These are phyloP conservation scores for Gaeumannomyces tritici DNA, from an alignment of 2,329 filamentous ascomycete genomes.

Conservation along the genomic window DNA sequence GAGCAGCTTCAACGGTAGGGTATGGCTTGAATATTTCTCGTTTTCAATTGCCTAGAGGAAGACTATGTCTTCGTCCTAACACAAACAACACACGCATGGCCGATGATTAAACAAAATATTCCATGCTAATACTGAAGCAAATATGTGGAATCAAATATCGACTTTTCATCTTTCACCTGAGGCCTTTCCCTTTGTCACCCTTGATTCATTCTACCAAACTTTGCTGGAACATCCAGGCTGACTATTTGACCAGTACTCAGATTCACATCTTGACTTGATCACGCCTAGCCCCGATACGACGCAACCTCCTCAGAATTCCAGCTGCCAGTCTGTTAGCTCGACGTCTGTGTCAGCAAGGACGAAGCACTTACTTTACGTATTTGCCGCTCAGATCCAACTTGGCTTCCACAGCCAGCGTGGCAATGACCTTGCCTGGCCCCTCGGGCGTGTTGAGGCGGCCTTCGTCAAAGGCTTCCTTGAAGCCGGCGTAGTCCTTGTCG, in stretches of 20 bases:
- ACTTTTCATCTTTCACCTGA: conserved; percentile 85
- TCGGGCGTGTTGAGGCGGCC: conserved; percentile 72
- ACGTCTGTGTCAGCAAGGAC: not conserved
- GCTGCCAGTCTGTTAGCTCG: conserved; percentile 21
- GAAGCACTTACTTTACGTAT: conserved; percentile 54
- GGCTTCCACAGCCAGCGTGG: conserved; percentile 60
- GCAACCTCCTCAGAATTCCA: conserved; percentile 45
- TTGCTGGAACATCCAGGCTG: conserved; percentile 7
- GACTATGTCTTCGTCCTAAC: not conserved
- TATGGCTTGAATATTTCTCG: not conserved
- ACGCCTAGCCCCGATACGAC: conserved; percentile 34
- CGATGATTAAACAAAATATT: conserved; percentile 63
- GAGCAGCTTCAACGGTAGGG: not conserved
- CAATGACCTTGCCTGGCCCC: conserved; percentile 79
- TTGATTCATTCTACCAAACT: conserved; percentile 7
- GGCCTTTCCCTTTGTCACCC: conserved; percentile 23
- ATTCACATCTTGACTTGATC: conserved; percentile 8
- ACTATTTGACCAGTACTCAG: conserved; percentile 5
- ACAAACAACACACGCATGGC: conserved; percentile 12
- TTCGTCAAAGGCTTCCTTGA: conserved; percentile 57
- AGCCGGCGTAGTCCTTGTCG: conserved; percentile 51
- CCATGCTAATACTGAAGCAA: conserved; percentile 69
- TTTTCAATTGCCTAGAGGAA: not conserved
- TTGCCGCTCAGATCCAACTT: conserved; percentile 62
- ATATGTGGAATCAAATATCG: conserved; percentile 58